phyloP scores from a whole-genome alignment of 257 asterid species.

The Solanum clarkiae region DNA sequence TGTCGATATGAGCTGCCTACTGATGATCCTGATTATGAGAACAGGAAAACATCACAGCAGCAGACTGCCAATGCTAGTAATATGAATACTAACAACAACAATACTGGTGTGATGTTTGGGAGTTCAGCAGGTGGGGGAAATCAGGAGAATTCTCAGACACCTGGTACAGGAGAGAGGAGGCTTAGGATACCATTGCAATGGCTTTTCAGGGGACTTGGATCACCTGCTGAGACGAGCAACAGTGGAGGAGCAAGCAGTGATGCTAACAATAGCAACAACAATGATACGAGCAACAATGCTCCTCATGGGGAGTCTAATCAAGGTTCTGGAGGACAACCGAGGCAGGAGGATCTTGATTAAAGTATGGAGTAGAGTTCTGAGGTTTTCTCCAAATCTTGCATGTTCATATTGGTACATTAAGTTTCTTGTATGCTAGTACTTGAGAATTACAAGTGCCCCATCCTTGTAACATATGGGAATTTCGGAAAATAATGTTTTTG shows the following conservation, averaged over 20 bases:
- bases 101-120: conserved; percentile 16
- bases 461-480: not conserved
- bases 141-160: conserved; percentile 30
- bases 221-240: conserved; percentile 58
- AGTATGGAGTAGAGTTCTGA: conserved; percentile 9
- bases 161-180: conserved; percentile 52
- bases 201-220: conserved; percentile 44
- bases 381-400: not conserved
- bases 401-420: not conserved
- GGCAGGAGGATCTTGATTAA: conserved; percentile 74
- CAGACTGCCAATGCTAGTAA: not conserved
- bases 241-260: conserved; percentile 27
- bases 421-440: not conserved
- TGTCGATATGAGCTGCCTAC: conserved; percentile 88
- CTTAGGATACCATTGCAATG: conserved; percentile 65
- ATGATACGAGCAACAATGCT: not conserved
- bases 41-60: conserved; percentile 25
- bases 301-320: conserved; percentile 20
- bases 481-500: not conserved
- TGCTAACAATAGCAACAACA: not conserved
- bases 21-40: conserved; percentile 77
- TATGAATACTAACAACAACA: conserved; percentile 1
- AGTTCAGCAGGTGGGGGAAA: conserved; percentile 20
- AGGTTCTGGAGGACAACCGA: conserved; percentile 37
- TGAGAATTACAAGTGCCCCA: not conserved